Evolutionary conservation across 768 basidiomycete species (phyloP).

Genomic region (Crassisporium funariophilum): DNA sequence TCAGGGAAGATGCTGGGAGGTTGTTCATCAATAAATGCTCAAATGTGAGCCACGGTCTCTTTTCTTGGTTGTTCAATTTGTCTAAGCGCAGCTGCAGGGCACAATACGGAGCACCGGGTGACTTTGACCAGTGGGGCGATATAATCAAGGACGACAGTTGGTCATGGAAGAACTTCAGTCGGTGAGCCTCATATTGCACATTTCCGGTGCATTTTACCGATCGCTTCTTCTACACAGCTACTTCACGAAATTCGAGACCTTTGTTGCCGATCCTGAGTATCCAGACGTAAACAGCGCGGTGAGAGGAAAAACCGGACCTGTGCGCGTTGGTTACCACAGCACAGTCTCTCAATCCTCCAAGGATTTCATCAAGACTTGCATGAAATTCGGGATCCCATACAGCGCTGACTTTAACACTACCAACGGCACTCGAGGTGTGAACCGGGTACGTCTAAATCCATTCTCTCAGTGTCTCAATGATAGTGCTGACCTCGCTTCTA

Average conservation of each 20-base stretch:
- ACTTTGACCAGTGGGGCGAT: slow-evolving; percentile 67
- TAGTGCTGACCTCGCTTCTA: slow-evolving; percentile 12
- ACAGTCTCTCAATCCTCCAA: slow-evolving; percentile 39
- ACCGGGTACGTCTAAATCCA: slow-evolving; percentile 42
- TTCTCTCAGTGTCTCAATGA: background rate
- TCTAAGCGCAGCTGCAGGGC: slow-evolving; percentile 46
- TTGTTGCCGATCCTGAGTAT: slow-evolving; percentile 44
- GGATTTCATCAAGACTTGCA: slow-evolving; percentile 55
- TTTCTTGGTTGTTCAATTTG: background rate
- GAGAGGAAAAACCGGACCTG: slow-evolving; percentile 53
- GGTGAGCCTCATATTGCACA: slow-evolving; percentile 32
- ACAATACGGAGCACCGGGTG: slow-evolving; percentile 66
- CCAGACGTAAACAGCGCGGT: slow-evolving; percentile 46
- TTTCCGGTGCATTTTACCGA: background rate
- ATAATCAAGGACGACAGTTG: slow-evolving; percentile 58
- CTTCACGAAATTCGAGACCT: slow-evolving; percentile 66
- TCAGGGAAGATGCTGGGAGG: slow-evolving; percentile 72
- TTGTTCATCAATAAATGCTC: slow-evolving; percentile 73
- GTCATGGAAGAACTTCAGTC: slow-evolving; percentile 57
- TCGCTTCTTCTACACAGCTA: slow-evolving; percentile 44
- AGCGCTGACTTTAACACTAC: slow-evolving; percentile 59
- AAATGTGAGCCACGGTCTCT: slow-evolving; percentile 34
- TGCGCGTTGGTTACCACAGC: slow-evolving; percentile 54
- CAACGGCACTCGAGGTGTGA: slow-evolving; percentile 55
- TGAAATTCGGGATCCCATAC: slow-evolving; percentile 51